phyloP scores from a whole-genome alignment of 2,329 filamentous ascomycete species.

The Xylariaceae sp. region DNA sequence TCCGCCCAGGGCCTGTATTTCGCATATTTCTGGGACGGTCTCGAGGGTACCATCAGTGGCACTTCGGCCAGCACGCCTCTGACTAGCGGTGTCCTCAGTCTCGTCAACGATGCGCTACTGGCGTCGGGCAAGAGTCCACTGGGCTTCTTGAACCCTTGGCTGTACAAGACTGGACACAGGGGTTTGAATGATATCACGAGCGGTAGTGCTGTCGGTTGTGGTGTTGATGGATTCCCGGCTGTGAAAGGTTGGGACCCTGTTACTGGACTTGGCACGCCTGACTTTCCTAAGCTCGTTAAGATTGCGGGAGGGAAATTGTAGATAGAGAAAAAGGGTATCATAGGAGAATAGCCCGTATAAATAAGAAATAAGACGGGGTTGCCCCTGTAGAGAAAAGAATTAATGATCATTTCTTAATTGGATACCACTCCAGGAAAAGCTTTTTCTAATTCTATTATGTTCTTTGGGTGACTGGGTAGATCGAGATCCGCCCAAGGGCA shows the following conservation, averaged over 20 bases:
- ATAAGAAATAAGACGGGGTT: no score
- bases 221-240: slow-evolving; percentile 28
- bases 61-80: slow-evolving; percentile 52
- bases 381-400: no score
- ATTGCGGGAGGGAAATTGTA: slow-evolving; percentile 23
- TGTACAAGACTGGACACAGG: slow-evolving; percentile 33
- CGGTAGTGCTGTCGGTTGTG: slow-evolving; percentile 37
- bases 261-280: slow-evolving; percentile 33
- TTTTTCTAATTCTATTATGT: no score
- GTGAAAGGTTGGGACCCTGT: slow-evolving; percentile 32
- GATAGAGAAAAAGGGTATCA: not conserved
- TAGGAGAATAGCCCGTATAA: no score
- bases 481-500: no score
- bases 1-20: slow-evolving; percentile 32
- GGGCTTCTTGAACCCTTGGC: slow-evolving; percentile 42
- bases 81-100: slow-evolving; percentile 49
- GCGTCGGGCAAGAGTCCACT: slow-evolving; percentile 40
- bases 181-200: slow-evolving; percentile 37
- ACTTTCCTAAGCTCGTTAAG: slow-evolving; percentile 27
- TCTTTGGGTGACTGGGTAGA: no score
- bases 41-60: slow-evolving; percentile 38
- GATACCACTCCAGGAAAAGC: no score
- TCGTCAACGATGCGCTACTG: slow-evolving; percentile 58
- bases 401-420: no score
- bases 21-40: slow-evolving; percentile 33